Percentiles rank a stretch among this genome's conserved stretches.
Evolutionary conservation across 2,329 filamentous ascomycete species (phyloP).

Genomic region (Xylaria arbuscula): DNA sequence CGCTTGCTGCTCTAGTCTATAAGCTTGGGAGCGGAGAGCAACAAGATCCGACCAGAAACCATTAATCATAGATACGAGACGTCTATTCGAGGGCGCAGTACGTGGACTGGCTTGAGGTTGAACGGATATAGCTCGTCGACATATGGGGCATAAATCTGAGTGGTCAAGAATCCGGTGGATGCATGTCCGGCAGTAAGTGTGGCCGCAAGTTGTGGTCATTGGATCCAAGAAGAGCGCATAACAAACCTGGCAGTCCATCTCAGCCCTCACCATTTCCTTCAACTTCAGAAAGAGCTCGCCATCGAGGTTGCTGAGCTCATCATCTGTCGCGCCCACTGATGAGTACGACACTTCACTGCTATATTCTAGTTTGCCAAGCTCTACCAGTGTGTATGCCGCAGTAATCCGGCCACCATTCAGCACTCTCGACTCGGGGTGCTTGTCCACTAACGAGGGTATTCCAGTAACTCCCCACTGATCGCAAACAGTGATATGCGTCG

Average conservation of each 20-base stretch:
- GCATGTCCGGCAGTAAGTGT: slow-evolving; percentile 88
- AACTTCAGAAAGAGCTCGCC: slow-evolving; percentile 65
- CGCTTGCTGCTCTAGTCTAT: slow-evolving; percentile 67
- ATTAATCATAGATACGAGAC: slow-evolving; percentile 71
- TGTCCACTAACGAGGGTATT: slow-evolving; percentile 54
- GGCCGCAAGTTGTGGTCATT: slow-evolving; percentile 85
- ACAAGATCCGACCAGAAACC: slow-evolving; percentile 77
- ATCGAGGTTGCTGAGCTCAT: slow-evolving; percentile 56
- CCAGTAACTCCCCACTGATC: slow-evolving; percentile 57
- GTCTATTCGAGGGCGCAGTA: slow-evolving; percentile 67
- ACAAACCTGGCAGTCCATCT: slow-evolving; percentile 90
- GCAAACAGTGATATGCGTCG: slow-evolving; percentile 54
- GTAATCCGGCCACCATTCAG: slow-evolving; percentile 69
- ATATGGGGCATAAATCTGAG: slow-evolving; percentile 82
- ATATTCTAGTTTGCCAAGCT: slow-evolving; percentile 51
- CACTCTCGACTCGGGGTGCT: slow-evolving; percentile 50
- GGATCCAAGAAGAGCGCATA: slow-evolving; percentile 85
- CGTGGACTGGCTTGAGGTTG: slow-evolving; percentile 56
- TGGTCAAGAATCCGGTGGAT: slow-evolving; percentile 81
- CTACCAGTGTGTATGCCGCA: slow-evolving; percentile 73
- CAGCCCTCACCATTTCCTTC: slow-evolving; percentile 70
- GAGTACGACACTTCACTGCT: slow-evolving; percentile 46
- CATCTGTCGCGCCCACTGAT: slow-evolving; percentile 46
- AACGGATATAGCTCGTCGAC: slow-evolving; percentile 72
- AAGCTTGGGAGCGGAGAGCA: slow-evolving; percentile 64